These are phyloP conservation scores for Ustilago loliicola DNA, from an alignment of 1,284 basidiomycete genomes.

Conservation along the genomic window DNA sequence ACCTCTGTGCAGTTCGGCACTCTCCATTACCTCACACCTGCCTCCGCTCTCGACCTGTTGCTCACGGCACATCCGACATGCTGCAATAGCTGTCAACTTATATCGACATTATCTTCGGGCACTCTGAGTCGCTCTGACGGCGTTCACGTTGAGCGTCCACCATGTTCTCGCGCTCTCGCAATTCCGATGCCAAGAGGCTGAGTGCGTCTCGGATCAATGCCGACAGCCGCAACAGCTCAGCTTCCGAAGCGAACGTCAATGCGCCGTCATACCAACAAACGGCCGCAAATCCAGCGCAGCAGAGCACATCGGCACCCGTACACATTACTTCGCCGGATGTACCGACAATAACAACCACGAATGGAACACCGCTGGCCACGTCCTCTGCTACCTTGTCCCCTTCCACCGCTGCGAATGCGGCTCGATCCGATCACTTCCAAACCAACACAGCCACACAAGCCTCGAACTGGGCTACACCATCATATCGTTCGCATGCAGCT, in stretches of 20 bases:
- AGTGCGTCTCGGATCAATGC: conserved; percentile 14
- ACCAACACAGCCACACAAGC: conserved; percentile 3
- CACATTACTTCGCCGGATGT: conserved; percentile 21
- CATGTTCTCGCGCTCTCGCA: conserved; percentile 36
- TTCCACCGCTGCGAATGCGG: not conserved
- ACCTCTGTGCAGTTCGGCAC: not conserved
- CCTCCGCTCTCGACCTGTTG: not conserved
- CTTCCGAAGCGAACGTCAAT: not conserved
- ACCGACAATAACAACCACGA: conserved; percentile 36
- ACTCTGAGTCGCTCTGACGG: not conserved
- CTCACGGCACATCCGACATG: conserved; percentile 14
- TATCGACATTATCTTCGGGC: not conserved
- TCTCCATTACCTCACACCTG: not conserved
- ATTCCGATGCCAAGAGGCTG: conserved; percentile 30
- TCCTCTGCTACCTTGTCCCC: conserved; percentile 14
- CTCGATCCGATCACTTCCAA: conserved; percentile 1
- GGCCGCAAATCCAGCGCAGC: not conserved
- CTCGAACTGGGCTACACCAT: conserved; percentile 11
- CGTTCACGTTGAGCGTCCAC: not conserved
- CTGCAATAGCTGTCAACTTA: conserved; percentile 7
- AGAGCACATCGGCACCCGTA: conserved; percentile 11
- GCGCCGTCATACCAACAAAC: not conserved
- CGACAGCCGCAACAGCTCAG: conserved; percentile 1
- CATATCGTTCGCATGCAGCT: conserved; percentile 5
- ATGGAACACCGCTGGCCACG: conserved; percentile 27